Conservation (phyloP, 2,329 filamentous ascomycete genomes). For the Fusarium palustre region DNA sequence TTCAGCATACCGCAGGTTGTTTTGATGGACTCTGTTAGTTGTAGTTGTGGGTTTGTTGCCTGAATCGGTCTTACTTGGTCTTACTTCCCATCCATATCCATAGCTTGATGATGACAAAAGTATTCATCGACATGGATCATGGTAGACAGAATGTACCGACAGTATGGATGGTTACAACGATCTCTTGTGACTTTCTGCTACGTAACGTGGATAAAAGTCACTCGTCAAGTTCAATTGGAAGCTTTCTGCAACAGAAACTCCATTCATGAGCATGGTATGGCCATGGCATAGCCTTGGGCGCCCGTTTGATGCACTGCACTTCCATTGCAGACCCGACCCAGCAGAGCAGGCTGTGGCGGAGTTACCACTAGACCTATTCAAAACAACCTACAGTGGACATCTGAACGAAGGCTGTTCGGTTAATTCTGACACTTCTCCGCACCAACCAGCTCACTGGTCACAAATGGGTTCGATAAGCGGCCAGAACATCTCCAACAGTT, state of each 20-base stretch:
- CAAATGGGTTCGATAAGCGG: slow-evolving; percentile 26
- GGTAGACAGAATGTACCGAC: slow-evolving; percentile 12
- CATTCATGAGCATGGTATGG: slow-evolving; percentile 14
- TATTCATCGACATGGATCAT: slow-evolving; percentile 15
- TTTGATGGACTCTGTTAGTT: not conserved
- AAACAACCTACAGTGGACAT: slow-evolving; percentile 22
- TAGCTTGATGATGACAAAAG: slow-evolving; percentile 1
- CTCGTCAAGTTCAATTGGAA: slow-evolving; percentile 25
- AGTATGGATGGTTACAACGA: slow-evolving; percentile 27
- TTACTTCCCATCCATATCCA: not conserved
- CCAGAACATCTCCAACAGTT: not conserved
- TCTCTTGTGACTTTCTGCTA: slow-evolving; percentile 11
- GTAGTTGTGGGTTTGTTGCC: not conserved
- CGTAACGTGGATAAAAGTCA: slow-evolving; percentile 9
- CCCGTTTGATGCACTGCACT: not conserved
- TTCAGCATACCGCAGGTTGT: not conserved
- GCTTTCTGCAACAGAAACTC: slow-evolving; percentile 10
- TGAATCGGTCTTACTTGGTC: not conserved
- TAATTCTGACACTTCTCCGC: slow-evolving; percentile 24
- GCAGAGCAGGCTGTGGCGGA: slow-evolving; percentile 32
- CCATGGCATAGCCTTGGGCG: slow-evolving; percentile 2
- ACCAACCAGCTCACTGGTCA: slow-evolving; percentile 20
- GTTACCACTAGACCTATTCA: slow-evolving; percentile 17
- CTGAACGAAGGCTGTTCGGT: slow-evolving; percentile 13
- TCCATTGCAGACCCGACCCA: not conserved